Conservation (phyloP, 805 yeast genomes). For the Alloascoidea africana region DNA sequence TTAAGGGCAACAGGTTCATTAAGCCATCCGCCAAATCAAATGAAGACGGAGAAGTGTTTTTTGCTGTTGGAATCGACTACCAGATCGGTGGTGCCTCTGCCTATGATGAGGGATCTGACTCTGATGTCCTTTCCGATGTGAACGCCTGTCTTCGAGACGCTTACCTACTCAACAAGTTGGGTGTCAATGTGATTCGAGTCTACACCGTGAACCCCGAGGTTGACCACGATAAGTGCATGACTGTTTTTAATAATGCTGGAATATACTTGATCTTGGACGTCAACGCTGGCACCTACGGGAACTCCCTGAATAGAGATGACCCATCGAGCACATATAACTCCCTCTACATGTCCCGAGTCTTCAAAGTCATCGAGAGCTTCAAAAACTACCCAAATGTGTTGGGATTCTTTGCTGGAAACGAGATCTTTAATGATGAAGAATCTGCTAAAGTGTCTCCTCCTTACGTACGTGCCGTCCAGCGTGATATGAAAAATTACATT, state of each 20-base stretch:
- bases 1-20: slow-evolving; percentile 43
- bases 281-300: slow-evolving; percentile 53
- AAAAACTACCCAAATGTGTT: slow-evolving; percentile 70
- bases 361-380: slow-evolving; percentile 75
- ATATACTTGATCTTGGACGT: slow-evolving; percentile 80
- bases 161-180: slow-evolving; percentile 59
- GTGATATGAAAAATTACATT: slow-evolving; percentile 82
- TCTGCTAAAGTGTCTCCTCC: slow-evolving; percentile 47
- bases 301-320: slow-evolving; percentile 58
- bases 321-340: slow-evolving; percentile 58
- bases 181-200: slow-evolving; percentile 56
- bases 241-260: slow-evolving; percentile 76
- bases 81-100: slow-evolving; percentile 87
- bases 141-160: slow-evolving; percentile 71
- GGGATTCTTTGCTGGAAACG: slow-evolving; percentile 88
- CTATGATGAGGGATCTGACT: slow-evolving; percentile 20
- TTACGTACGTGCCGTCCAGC: slow-evolving; percentile 78
- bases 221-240: slow-evolving; percentile 85
- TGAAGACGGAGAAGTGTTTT: slow-evolving; percentile 47
- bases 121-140: slow-evolving; percentile 61
- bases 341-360: slow-evolving; percentile 59
- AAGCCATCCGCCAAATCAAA: slow-evolving; percentile 26
- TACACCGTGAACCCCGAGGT: slow-evolving; percentile 80
- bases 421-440: slow-evolving; percentile 65
- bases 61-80: slow-evolving; percentile 78